Evolutionary conservation across 805 yeast genomes (phyloP).

Genomic region (Barnettozyma sucrosica): DNA sequence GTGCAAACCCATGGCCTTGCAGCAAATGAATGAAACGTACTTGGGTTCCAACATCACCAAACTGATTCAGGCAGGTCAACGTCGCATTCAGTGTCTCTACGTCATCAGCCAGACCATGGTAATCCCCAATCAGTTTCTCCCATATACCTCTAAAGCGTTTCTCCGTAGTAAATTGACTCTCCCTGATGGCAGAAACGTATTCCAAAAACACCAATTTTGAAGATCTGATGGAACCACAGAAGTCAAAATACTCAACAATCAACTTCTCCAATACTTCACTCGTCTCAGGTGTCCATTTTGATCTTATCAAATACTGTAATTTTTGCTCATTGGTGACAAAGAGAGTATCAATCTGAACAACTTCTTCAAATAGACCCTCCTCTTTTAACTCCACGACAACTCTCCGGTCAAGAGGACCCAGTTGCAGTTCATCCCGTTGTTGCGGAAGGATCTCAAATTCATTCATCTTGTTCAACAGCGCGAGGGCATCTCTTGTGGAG

Average conservation of each 20-base stretch:
- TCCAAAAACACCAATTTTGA: slow-evolving; percentile 1
- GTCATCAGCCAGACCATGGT: background rate
- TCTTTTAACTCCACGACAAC: background rate
- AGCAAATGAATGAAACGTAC: background rate
- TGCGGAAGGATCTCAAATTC: background rate
- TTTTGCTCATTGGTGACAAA: slow-evolving; percentile 8
- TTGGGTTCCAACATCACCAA: background rate
- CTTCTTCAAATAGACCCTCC: background rate
- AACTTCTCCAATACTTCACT: background rate
- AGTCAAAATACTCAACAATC: slow-evolving; percentile 1
- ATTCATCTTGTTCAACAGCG: background rate
- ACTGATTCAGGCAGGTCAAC: background rate
- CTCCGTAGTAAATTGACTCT: background rate
- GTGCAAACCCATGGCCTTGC: background rate
- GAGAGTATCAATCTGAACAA: background rate
- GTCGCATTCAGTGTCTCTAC: background rate
- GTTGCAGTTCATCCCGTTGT: background rate
- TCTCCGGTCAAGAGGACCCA: background rate
- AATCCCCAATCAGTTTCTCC: background rate
- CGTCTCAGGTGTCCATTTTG: background rate
- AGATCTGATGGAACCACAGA: background rate
- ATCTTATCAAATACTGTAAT: slow-evolving; percentile 5
- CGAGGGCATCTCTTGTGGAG: background rate
- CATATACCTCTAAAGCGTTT: background rate
- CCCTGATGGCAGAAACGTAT: background rate